Percentiles rank a stretch among this genome's conserved stretches.
Evolutionary conservation across 257 asterid genomes (phyloP).

Genomic region (Solanum boliviense): DNA sequence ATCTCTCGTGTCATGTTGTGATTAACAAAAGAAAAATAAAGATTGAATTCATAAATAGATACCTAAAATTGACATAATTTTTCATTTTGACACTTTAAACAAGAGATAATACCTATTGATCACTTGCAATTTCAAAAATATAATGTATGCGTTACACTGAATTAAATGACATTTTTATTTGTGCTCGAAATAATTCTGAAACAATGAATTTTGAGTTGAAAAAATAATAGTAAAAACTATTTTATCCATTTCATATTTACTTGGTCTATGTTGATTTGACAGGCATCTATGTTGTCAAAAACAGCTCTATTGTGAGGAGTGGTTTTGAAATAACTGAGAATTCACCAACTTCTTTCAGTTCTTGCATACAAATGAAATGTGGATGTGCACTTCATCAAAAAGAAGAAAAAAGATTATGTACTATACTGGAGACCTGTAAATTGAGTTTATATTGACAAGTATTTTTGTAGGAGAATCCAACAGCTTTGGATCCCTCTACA

Average conservation of each 20-base stretch:
- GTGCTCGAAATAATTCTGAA: not conserved
- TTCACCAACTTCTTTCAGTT: not conserved
- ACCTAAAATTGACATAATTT: no score
- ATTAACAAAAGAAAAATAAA: not conserved
- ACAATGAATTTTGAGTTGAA: not conserved
- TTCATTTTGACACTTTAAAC: not conserved
- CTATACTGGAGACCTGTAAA: not conserved
- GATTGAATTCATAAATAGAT: not conserved
- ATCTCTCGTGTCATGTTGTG: not conserved
- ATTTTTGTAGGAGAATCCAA: not conserved
- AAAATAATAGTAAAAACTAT: no score
- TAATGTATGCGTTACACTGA: no score
- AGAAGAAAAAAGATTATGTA: not conserved
- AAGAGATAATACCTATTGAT: not conserved
- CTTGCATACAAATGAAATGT: not conserved
- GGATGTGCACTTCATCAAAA: not conserved
- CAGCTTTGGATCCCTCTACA: not conserved
- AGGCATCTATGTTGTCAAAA: not conserved
- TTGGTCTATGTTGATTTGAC: not conserved
- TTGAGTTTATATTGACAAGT: not conserved
- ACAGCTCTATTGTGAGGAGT: not conserved
- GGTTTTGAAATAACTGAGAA: not conserved
- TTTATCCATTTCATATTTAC: not conserved
- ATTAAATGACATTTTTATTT: not conserved
- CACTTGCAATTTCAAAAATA: no score